These are phyloP conservation scores for Solanum dulcamara DNA, from an alignment of 257 asterid genomes.

Conservation along the genomic window DNA sequence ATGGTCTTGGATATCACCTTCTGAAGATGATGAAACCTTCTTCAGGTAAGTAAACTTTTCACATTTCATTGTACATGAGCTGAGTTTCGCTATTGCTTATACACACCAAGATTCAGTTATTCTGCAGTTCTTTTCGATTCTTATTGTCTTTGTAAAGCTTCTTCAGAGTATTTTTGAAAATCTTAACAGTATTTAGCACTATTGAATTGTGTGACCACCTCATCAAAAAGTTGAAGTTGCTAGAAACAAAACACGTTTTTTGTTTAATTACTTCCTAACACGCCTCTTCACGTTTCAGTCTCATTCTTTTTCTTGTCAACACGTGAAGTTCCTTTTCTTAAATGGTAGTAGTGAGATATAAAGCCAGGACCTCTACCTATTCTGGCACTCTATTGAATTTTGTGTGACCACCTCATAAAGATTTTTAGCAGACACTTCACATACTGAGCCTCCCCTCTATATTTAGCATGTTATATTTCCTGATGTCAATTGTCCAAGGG, in stretches of 20 bases:
- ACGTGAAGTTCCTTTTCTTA: neutral
- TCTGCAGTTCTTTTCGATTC: neutral
- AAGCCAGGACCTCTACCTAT: neutral
- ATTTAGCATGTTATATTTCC: neutral
- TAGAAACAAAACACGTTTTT: neutral
- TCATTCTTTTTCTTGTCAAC: neutral
- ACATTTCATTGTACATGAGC: neutral
- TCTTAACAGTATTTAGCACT: neutral
- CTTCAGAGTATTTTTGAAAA: neutral
- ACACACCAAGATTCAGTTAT: neutral
- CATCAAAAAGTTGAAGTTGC: neutral
- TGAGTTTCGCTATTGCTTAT: neutral
- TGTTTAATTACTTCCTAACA: neutral
- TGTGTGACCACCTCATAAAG: neutral
- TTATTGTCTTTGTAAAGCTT: neutral
- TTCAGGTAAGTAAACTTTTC: constrained; percentile 50
- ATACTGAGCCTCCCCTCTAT: neutral
- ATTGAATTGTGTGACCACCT: neutral
- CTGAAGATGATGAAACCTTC: constrained; percentile 46
- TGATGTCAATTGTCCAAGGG: neutral
- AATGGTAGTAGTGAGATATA: neutral
- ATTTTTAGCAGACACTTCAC: neutral
- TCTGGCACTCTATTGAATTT: neutral
- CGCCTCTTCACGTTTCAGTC: neutral
- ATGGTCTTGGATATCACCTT: constrained; percentile 94